A percentile compares a stretch with the other conserved stretches of the same genome.
phyloP scores from a whole-genome alignment of 768 basidiomycete genomes.

The Psilocybe azurescens region DNA sequence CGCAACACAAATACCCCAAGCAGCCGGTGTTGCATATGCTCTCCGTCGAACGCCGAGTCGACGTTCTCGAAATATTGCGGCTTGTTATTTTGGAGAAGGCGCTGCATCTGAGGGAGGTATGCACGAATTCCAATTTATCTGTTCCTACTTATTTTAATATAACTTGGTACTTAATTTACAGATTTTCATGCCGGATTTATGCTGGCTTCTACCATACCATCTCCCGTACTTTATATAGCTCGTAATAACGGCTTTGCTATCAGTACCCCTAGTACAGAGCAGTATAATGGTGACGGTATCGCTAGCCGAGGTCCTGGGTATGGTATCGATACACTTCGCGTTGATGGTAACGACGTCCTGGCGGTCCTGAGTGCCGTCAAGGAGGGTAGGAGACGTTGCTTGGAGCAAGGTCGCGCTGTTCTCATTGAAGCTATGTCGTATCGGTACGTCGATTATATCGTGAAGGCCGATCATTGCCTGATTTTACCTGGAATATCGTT shows the following conservation, averaged over 20 bases:
- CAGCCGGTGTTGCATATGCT: slow-evolving; percentile 91
- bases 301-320: slow-evolving; percentile 92
- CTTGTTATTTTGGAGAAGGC: slow-evolving; percentile 93
- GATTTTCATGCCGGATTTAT: slow-evolving; percentile 94
- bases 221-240: slow-evolving; percentile 75
- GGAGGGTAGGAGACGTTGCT: slow-evolving; percentile 72
- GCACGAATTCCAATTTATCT: slow-evolving; percentile 15
- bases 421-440: slow-evolving; percentile 93
- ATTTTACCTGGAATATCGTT: slow-evolving; percentile 10
- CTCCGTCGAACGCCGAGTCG: slow-evolving; percentile 78
- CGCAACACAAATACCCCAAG: slow-evolving; percentile 94
- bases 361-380: slow-evolving; percentile 79
- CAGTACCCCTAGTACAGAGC: slow-evolving; percentile 88
- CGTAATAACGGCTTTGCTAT: slow-evolving; percentile 95
- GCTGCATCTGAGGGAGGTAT: slow-evolving; percentile 87
- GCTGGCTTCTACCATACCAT: slow-evolving; percentile 76
- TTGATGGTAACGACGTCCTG: slow-evolving; percentile 92
- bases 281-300: slow-evolving; percentile 93
- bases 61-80: slow-evolving; percentile 75
- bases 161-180: slow-evolving; percentile 27
- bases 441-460: slow-evolving; percentile 47
- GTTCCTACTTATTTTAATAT: not conserved
- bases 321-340: slow-evolving; percentile 88
- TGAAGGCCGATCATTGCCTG: not conserved
- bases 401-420: slow-evolving; percentile 82